Evolutionary conservation across 345 rosid genomes (phyloP).

Genomic region (Sapria himalayana): DNA sequence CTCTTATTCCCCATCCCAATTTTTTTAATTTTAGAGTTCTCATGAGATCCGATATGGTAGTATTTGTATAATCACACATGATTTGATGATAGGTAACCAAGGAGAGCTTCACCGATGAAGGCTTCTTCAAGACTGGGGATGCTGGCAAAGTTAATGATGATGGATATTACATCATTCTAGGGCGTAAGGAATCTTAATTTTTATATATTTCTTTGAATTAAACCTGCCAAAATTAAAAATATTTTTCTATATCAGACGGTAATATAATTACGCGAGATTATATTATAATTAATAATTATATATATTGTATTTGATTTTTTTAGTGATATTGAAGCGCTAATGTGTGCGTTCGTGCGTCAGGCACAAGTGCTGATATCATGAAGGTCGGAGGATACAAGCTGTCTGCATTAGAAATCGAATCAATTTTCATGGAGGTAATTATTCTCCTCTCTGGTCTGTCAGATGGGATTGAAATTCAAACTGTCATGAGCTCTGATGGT

Average conservation of each 20-base stretch:
- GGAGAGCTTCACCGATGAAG: slow-evolving; percentile 64
- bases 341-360: slow-evolving; percentile 15
- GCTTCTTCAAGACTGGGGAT: slow-evolving; percentile 94
- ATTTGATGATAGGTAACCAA: slow-evolving; percentile 69
- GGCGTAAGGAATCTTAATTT: slow-evolving; percentile 41
- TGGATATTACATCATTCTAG: slow-evolving; percentile 73
- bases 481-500: too few relatives aligned
- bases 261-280: too few relatives aligned
- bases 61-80: too few relatives aligned
- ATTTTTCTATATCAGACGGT: too few relatives aligned
- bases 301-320: background rate
- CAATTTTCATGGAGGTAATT: slow-evolving; percentile 63
- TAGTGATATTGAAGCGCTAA: background rate
- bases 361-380: slow-evolving; percentile 86
- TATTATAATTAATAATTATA: too few relatives aligned
- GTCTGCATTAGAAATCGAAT: slow-evolving; percentile 91
- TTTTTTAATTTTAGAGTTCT: too few relatives aligned
- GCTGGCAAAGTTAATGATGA: slow-evolving; percentile 74
- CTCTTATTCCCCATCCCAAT: too few relatives aligned
- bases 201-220: too few relatives aligned
- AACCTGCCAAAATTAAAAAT: too few relatives aligned
- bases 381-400: slow-evolving; percentile 95
- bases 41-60: too few relatives aligned
- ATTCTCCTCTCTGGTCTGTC: slow-evolving; percentile 1
- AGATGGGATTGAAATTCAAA: too few relatives aligned